Conservation (phyloP, 805 yeast genomes). For the Tetrapisispora arboricola region DNA sequence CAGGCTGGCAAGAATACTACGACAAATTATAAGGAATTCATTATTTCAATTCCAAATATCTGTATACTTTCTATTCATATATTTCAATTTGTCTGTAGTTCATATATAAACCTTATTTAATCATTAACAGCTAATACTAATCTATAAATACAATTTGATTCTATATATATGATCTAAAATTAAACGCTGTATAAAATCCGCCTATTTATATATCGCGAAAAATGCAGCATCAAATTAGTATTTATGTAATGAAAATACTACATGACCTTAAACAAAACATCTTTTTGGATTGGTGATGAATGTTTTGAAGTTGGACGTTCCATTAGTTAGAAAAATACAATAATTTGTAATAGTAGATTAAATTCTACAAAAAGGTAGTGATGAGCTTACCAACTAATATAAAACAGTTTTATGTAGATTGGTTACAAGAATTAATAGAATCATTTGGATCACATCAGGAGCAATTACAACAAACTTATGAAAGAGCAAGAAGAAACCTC, state of each 20-base stretch:
- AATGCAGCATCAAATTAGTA: no score
- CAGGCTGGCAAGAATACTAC: slow-evolving; percentile 98
- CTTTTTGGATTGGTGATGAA: no score
- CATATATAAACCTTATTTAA: slow-evolving; percentile 2
- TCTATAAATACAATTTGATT: neutral
- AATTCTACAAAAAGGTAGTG: neutral
- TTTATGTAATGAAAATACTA: no score
- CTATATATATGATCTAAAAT: neutral
- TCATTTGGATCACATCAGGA: slow-evolving; percentile 40
- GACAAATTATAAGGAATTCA: slow-evolving; percentile 55
- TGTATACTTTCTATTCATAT: slow-evolving; percentile 2
- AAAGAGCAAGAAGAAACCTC: slow-evolving; percentile 47
- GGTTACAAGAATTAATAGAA: slow-evolving; percentile 47
- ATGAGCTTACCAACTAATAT: slow-evolving; percentile 32
- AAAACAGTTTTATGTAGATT: slow-evolving; percentile 41
- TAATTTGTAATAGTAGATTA: no score
- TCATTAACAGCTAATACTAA: slow-evolving; percentile 5
- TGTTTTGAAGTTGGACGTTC: no score
- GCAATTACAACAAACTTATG: slow-evolving; percentile 43
- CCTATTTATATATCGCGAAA: no score
- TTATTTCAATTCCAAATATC: neutral
- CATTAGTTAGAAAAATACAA: no score
- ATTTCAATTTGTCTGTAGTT: slow-evolving; percentile 3
- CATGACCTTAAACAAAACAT: no score
- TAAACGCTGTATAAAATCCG: no score